A percentile compares a stretch with the other conserved stretches of the same genome.
These are phyloP conservation scores for Fraxinus floribunda DNA, from an alignment of 305 asterid genomes.

Conservation along the genomic window DNA sequence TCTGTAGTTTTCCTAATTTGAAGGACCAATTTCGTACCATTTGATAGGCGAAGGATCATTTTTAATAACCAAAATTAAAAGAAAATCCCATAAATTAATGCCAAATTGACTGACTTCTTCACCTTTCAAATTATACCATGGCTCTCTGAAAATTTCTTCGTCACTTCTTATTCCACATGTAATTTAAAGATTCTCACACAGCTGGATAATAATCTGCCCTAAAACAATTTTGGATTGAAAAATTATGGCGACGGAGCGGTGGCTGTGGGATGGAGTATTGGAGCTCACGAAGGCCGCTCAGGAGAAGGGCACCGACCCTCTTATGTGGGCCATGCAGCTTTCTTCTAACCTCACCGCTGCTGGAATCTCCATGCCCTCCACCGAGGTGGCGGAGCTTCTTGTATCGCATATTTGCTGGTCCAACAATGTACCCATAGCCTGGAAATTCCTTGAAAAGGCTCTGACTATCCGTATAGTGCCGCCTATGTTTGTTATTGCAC, in stretches of 20 bases:
- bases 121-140: neutral
- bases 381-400: constrained; percentile 62
- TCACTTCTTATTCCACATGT: constrained; percentile 11
- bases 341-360: constrained; percentile 56
- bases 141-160: neutral
- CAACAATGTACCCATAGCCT: constrained; percentile 64
- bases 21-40: neutral
- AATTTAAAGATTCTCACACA: neutral
- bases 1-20: neutral
- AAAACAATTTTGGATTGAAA: constrained; percentile 16
- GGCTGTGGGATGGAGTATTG: constrained; percentile 51
- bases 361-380: constrained; percentile 66
- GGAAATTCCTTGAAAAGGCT: constrained; percentile 84
- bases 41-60: neutral
- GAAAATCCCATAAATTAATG: neutral
- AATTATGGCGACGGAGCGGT: constrained; percentile 39
- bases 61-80: neutral
- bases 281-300: constrained; percentile 73
- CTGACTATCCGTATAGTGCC: constrained; percentile 60
- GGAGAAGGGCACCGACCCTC: constrained; percentile 63
- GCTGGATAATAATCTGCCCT: constrained; percentile 24
- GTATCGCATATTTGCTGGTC: constrained; percentile 78
- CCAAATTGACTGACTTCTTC: neutral
- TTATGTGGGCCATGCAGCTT: constrained; percentile 64
- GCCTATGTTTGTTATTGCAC: constrained; percentile 74